These are phyloP conservation scores for Fagus crenata DNA, from an alignment of 306 rosid species.

Conservation along the genomic window DNA sequence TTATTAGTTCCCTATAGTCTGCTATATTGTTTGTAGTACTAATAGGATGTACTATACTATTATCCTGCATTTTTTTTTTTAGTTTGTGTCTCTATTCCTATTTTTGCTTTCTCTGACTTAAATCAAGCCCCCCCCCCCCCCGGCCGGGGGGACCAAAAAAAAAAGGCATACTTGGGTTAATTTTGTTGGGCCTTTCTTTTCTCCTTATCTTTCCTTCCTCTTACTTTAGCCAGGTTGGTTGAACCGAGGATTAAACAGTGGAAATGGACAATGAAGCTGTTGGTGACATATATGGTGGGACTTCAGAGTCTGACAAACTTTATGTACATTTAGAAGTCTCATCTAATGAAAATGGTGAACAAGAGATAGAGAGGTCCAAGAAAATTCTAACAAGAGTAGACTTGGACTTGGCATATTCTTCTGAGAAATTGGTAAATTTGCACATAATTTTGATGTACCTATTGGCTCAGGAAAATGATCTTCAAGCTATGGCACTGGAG, in stretches of 20 bases:
- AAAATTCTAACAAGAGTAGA: conserved; percentile 67
- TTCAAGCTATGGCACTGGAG: conserved; percentile 51
- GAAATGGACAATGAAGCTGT: conserved; percentile 50
- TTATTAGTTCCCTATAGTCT: neutral
- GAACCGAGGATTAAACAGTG: conserved; percentile 32
- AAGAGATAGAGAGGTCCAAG: conserved; percentile 52
- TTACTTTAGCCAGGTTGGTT: conserved; percentile 23
- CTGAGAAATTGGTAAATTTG: conserved; percentile 79
- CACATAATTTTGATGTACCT: conserved; percentile 63
- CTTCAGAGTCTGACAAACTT: conserved; percentile 37
- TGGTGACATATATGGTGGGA: conserved; percentile 31
- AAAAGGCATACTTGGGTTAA: neutral
- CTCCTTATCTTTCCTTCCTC: conserved; percentile 12
- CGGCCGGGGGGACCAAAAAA: too few relatives aligned
- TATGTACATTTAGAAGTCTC: conserved; percentile 39
- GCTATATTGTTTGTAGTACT: neutral
- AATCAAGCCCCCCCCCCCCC: too few relatives aligned
- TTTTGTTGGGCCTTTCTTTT: conserved; percentile 7
- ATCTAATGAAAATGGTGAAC: conserved; percentile 42
- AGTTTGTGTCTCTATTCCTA: too few relatives aligned
- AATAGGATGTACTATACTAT: neutral
- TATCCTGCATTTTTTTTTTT: neutral
- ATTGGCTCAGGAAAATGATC: conserved; percentile 70
- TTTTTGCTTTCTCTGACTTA: too few relatives aligned
- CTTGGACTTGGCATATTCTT: conserved; percentile 74